Base-by-base conservation (phyloP, 306 rosid genomes). In the Gastrolobium bilobum region DNA sequence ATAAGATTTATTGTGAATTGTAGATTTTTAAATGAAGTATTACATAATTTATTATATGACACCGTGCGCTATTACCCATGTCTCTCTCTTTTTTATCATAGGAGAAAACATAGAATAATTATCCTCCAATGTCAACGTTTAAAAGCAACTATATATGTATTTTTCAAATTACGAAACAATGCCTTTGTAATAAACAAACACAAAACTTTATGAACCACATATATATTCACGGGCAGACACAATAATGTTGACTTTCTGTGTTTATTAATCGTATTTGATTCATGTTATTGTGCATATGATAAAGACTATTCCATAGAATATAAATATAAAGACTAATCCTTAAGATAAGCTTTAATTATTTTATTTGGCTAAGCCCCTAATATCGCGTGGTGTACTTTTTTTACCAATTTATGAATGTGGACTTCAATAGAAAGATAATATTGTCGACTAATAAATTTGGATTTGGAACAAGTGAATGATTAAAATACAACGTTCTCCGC, bases 141-240 rank as follows among this genome's bases (percentile, higher is more conserved):
- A 7, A 47, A 58, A 60, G 47, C 73, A 71, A 54, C 48, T 30
- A 5, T n/a, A 1, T 53, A 66, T n/a, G 2, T 53, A 66, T 51
- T 14, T 51, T 79, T 42, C 1, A 52, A 15, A 42, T 39, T 20
- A 31, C n/a, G 73, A 48, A 76, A 70, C 44, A 43, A 15, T 51
- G 20, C 7, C 66, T 39, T 9, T 39, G 7, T 52, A 64, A 40
- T 15, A 15, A 43, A 51, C 7, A 76, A 39, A 26, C 7, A 58
- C 34, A 73, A 58, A 73, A 43, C 4, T 51, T 57, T 48, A 59
- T 59, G 7, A 68, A 13, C 44, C 38, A 58, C 3, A 1, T 68
- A 63, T 46, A 33, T 65, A 50, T 62, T 70, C 73, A 50, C 67
- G 73, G 72, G 78, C 6, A 63, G 31, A 78, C 50, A 79, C 43